Evolutionary conservation across 1,284 basidiomycete genomes (phyloP), one percentile per base, ranked within the genome.

Genomic region (Cutaneotrichosporon cyanovorans): DNA sequence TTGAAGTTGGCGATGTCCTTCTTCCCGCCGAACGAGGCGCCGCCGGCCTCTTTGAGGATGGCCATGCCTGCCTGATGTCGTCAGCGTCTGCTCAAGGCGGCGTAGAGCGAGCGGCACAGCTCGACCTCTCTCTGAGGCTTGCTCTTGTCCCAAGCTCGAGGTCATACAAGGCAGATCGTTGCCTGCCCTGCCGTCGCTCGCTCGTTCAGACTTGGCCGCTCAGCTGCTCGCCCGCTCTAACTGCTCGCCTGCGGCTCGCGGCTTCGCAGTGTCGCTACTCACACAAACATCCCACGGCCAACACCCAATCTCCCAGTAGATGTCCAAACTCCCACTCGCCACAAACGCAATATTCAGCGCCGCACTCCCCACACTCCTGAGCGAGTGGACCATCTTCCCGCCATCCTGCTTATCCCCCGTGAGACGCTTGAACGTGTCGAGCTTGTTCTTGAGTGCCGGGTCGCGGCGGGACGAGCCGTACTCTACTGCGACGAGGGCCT

Each of bases 231-330:
- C n/a, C n/a, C n/a, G n/a, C n/a, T n/a, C n/a, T n/a, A n/a, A n/a
- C n/a, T n/a, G n/a, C n/a, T n/a, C n/a, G n/a, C n/a, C n/a, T n/a
- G n/a, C n/a, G n/a, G n/a, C n/a, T n/a, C 8, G 22, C 18, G 15
- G 28, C 28, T 31, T 31, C 23, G 20, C 20, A 42, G 9, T 25
- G 19, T 28, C 21, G n/a, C 25, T 21, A 73, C 78, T 65, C 58
- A 80, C 87, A 59, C 84, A 87, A 41, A 90, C 83, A 65, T 91
- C 88, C 87, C 87, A 91, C n/a, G 87, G 81, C 83, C 77, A 79
- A 48, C 49, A 63, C 66, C 89, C 90, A 49, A 91, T 86, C 73
- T 93, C 90, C 85, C 87, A 90, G 50, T 69, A 70, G 86, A 89
- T 63, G 64, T 93, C 89, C 40, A 90, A 65, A 11, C 80, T 80